Conservation (phyloP, 1,284 basidiomycete genomes). For the Xerocomus amazonicus region DNA sequence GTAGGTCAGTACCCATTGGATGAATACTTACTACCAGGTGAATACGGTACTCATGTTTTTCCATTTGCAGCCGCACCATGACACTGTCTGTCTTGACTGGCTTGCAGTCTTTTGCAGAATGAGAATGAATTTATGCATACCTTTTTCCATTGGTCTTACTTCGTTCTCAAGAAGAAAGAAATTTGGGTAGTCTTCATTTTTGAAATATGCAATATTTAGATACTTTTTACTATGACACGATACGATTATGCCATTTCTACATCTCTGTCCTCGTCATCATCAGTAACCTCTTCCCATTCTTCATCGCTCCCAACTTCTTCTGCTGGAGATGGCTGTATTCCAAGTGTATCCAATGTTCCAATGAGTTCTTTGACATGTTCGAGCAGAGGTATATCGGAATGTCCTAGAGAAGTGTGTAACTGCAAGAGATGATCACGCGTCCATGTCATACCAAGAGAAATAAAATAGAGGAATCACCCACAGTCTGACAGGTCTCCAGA, state of each 20-base stretch:
- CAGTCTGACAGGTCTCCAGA: constrained; percentile 78
- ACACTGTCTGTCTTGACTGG: too few species aligned
- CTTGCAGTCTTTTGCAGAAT: too few species aligned
- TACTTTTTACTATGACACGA: background rate
- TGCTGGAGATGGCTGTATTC: constrained; percentile 60
- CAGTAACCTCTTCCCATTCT: constrained; percentile 53
- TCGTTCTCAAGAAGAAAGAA: too few species aligned
- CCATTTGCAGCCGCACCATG: too few species aligned
- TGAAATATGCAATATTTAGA: too few species aligned
- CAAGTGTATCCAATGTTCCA: constrained; percentile 61
- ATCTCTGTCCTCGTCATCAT: constrained; percentile 42
- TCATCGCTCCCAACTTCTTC: constrained; percentile 50
- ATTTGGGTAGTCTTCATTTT: too few species aligned
- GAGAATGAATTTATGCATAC: too few species aligned
- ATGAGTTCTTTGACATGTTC: constrained; percentile 78
- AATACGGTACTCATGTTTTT: too few species aligned
- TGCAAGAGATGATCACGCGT: constrained; percentile 31
- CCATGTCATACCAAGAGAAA: background rate
- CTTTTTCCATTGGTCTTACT: too few species aligned
- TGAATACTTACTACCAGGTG: too few species aligned
- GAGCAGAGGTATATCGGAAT: constrained; percentile 77
- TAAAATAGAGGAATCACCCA: constrained; percentile 35
- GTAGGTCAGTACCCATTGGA: too few species aligned
- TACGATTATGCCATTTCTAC: constrained; percentile 55
- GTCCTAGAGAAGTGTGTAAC: constrained; percentile 70